Conservation (phyloP, 495 filamentous ascomycete genomes). For the Hypoxylon perforatum region DNA sequence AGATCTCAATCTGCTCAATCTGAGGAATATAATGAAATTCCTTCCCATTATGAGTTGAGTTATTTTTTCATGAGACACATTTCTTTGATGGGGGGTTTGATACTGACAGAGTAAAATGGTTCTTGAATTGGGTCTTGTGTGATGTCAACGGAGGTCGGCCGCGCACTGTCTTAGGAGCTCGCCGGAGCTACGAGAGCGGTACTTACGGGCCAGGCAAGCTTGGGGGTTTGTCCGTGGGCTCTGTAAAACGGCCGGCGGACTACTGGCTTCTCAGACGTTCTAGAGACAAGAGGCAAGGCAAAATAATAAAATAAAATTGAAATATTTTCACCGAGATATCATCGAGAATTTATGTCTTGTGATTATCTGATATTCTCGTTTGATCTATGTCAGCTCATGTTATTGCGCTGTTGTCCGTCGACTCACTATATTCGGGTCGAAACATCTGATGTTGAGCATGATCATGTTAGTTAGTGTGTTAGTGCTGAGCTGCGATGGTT, state of each 20-base stretch:
- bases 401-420: constrained; percentile 21
- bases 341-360: constrained; percentile 28
- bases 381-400: constrained; percentile 37
- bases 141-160: constrained; percentile 34
- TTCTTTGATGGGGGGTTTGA: constrained; percentile 29
- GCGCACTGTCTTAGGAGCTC: constrained; percentile 39
- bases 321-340: constrained; percentile 22
- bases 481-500: not conserved
- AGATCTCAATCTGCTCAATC: constrained; percentile 22
- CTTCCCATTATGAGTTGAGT: constrained; percentile 33
- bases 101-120: constrained; percentile 26
- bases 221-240: constrained; percentile 26
- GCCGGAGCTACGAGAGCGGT: constrained; percentile 33
- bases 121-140: constrained; percentile 33
- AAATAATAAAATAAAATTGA: constrained; percentile 3
- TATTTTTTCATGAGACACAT: constrained; percentile 39
- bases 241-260: not conserved
- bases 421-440: constrained; percentile 15
- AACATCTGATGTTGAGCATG: constrained; percentile 37
- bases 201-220: constrained; percentile 19
- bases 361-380: constrained; percentile 37
- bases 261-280: too few species aligned
- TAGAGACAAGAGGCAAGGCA: not conserved
- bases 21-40: constrained; percentile 32
- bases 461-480: constrained; percentile 23